Base-by-base conservation (phyloP, 1,139 yeast species). In the Nakaseomyces uthaithaninus region DNA sequence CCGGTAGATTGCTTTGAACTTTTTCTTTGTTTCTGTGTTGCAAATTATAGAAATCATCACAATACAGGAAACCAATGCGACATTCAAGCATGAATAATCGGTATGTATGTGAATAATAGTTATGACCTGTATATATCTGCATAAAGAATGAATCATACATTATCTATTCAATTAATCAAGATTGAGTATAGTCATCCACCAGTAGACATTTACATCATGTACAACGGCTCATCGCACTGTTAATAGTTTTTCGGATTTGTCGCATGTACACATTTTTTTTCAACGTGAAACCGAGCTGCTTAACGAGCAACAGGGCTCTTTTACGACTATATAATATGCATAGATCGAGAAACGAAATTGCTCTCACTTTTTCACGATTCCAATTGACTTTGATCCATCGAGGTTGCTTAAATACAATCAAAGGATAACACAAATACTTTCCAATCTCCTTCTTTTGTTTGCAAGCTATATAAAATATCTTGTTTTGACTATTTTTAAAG, bases 191-290 rank as follows among this genome's bases (percentile, higher is more conserved):
- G n/a, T n/a, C n/a, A n/a, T n/a, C n/a, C n/a, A n/a, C n/a, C n/a
- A n/a, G n/a, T n/a, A n/a, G n/a, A n/a, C n/a, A n/a, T n/a, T n/a
- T n/a, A n/a, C n/a, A n/a, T n/a, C n/a, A n/a, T n/a, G n/a, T n/a
- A n/a, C n/a, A n/a, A 28, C 33, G 33, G 22, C 17, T 16, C 20
- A 28, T 28, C 22, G 33, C 33, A 17, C 20, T 28, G 22, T 28
- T 28, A 28, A 28, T 4, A 28, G 33, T 28, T 28, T 28, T 28
- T 28, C 30, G 33, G 33, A 16, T 28, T 28, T 28, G 30, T 27
- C 30, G 17, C 30, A 27, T 2, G 18, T n/a, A 11, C 6, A 15
- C 15, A 14, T 27, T 27, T 27, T 27, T 27, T 27, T 27, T 12
- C 15, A n/a, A n/a, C n/a, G n/a, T n/a, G n/a, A n/a, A n/a, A n/a